A percentile compares a stretch with the other conserved stretches of the same genome.
Conservation (phyloP, 2,329 filamentous ascomycete genomes). For the Talaromyces sp. region DNA sequence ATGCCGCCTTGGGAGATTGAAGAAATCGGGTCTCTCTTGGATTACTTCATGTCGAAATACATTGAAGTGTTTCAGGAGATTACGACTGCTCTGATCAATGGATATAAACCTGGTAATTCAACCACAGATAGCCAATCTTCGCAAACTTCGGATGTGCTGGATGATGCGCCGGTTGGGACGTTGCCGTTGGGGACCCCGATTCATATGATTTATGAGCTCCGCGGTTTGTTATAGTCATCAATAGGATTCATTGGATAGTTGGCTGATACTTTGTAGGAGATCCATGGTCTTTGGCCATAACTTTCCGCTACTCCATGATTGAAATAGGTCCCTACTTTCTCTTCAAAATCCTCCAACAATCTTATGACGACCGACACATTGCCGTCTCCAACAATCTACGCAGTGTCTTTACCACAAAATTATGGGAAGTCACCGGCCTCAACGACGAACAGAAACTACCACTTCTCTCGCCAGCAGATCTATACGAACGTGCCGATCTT, state of each 20-base stretch:
- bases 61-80: not conserved
- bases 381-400: constrained; percentile 13
- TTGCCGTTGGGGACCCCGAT: not conserved
- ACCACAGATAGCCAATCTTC: not conserved
- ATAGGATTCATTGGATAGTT: not conserved
- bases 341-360: constrained; percentile 17
- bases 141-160: not conserved
- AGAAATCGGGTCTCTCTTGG: constrained; percentile 23
- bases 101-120: not conserved
- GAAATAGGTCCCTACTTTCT: constrained; percentile 21
- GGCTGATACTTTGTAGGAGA: constrained; percentile 4
- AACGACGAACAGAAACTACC: not conserved
- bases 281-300: constrained; percentile 2
- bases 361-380: constrained; percentile 18
- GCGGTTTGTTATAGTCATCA: not conserved
- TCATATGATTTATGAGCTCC: not conserved
- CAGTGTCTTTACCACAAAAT: not conserved
- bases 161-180: not conserved
- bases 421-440: constrained; percentile 20
- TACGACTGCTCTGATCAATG: not conserved
- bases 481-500: constrained; percentile 18
- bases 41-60: constrained; percentile 17
- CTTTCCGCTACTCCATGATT: constrained; percentile 8
- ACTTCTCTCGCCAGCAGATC: not conserved
- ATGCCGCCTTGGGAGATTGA: constrained; percentile 26